These are phyloP conservation scores for Phytophthora colocasiae DNA, from an alignment of 352 stramenopile genomes.

Conservation along the genomic window DNA sequence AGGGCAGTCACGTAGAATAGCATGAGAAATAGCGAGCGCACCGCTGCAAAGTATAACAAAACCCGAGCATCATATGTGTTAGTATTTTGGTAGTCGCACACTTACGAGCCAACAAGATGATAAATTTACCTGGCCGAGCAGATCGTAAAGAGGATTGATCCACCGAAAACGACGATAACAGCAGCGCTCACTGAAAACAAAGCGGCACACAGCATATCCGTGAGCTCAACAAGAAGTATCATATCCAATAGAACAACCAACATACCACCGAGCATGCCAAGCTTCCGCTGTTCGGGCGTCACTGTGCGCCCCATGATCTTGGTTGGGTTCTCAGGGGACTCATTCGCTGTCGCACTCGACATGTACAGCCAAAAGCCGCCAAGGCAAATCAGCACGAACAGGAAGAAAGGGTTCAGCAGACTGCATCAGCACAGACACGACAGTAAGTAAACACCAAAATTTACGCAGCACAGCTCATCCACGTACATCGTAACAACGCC, in stretches of 20 bases:
- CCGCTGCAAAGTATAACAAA: conserved; percentile 41
- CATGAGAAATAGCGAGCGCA: conserved; percentile 77
- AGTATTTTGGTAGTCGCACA: background rate
- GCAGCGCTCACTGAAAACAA: conserved; percentile 61
- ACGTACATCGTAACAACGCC: conserved; percentile 86
- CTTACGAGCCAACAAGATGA: background rate
- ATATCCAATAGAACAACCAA: background rate
- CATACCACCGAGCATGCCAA: conserved; percentile 81
- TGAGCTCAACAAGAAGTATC: conserved; percentile 5
- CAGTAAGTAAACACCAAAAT: background rate
- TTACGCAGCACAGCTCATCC: background rate
- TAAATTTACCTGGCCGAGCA: conserved; percentile 76
- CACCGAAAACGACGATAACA: conserved; percentile 85
- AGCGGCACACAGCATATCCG: conserved; percentile 4
- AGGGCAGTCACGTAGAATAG: conserved; percentile 82
- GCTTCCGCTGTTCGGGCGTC: conserved; percentile 78
- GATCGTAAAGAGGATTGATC: conserved; percentile 90
- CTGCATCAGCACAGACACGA: conserved; percentile 36
- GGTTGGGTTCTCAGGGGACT: conserved; percentile 77
- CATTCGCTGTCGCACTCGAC: conserved; percentile 68
- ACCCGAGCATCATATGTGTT: background rate
- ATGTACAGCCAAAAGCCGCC: conserved; percentile 85
- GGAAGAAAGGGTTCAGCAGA: conserved; percentile 86
- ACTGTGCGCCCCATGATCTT: conserved; percentile 77
- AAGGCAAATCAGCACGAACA: conserved; percentile 89